Evolutionary conservation across 2,329 filamentous ascomycete genomes (phyloP), one percentile per base, ranked within the genome.

Genomic region (Sordariomycetes sp.): DNA sequence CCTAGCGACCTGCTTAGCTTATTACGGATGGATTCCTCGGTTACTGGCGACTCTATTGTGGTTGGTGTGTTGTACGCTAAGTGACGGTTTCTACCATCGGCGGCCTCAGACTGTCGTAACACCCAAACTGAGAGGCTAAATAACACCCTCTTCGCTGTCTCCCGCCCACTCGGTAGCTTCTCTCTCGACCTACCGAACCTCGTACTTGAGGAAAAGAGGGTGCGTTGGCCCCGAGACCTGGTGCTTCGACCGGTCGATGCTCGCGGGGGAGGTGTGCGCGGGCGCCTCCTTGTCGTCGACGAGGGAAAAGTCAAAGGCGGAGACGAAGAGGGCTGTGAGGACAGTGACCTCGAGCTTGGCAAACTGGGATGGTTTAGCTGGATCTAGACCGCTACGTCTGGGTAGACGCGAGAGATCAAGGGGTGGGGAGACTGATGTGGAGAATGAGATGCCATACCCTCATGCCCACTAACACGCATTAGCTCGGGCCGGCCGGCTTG

Each of bases 281-380:
- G 55, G 55, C 28, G 68, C 69, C 0, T 76, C 78, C 3, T 69
- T 58, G 51, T 66, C 65, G 50, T 81, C 72, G n/a, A 65, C 63
- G 3, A 79, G 67, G 11, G 69, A 63, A 59, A 75, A 76, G 58
- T 80, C 74, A 58, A 80, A 81, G 50, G 71, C 71, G 3, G 78
- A 73, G 18, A 79, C 58, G 59, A 80, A 79, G 53, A 76, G 73
- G 1, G 76, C 77, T 0, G 71, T 73, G 34, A 80, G 76, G 60
- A 81, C 66, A 55, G 72, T 75, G 58, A 76, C 74, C 64, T 82
- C 78, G 1, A 82, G 66, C 61, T 81, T 81, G 1, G 79, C 79
- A 64, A 82, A 80, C 64, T 71, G 60, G 14, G 2, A 43, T 43
- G 37, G 12, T 4, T 43, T 43, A 43, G 37, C 37, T 43, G 37